Evolutionary conservation across 805 yeast genomes (phyloP), one percentile per base, ranked within the genome.

Genomic region (Debaryomyces castellii): DNA sequence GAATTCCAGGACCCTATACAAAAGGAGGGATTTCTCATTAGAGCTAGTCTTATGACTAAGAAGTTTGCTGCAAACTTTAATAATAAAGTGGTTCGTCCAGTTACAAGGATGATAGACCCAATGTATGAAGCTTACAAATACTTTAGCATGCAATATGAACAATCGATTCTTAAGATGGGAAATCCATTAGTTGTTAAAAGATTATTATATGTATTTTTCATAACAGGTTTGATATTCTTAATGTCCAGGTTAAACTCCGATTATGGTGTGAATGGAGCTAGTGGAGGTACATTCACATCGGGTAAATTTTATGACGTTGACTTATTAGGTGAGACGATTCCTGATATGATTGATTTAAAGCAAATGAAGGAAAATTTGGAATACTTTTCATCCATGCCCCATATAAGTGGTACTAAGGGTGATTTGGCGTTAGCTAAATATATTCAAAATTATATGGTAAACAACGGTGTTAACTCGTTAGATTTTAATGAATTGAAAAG

Each of bases 401-500:
- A 90, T 60, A 65, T 85, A 51, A 82, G 97, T 0, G 98, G 98
- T 3, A 85, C 97, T 2, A 78, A 81, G 12, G 98, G 96, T 16
- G 97, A 89, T 62, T 64, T 81, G 48, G 77, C 92, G 0, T 66
- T 90, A 30, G 83, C 89, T 1, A 73, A 77, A 47, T 89, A 84
- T 59, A 71, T 91, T 12, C 73, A 80, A 48, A 77, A 77, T 20
- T 78, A 79, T 40, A 80, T 87, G 64, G 60, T 64, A 18, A 76
- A 80, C 43, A 80, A 82, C 50, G 87, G 87, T 1, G 49, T 90
- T 17, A 66, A 69, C 23, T 48, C 64, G 2, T 74, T 80, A 4
- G 82, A 80, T 36, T 76, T 80, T 39, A 67, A 71, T 30, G 78
- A 74, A 43, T 63, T 81, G 44, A 72, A 72, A 39, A 76, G 84